Evolutionary conservation across 179 eudicot species (phyloP).

Genomic region (Vitellaria paradoxa): DNA sequence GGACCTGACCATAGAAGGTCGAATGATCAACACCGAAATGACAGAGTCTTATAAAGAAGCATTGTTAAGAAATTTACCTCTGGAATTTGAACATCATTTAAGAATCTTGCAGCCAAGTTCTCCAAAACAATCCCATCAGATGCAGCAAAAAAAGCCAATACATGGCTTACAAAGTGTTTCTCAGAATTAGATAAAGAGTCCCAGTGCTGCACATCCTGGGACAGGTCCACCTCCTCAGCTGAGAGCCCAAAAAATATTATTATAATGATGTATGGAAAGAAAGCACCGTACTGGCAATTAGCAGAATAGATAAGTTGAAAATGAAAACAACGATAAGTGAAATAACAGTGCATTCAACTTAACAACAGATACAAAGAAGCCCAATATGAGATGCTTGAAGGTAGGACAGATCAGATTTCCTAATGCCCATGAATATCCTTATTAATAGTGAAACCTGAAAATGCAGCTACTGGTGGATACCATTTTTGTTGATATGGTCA

Average conservation of each 20-base stretch:
- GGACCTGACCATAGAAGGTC: no score
- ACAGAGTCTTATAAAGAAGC: not conserved
- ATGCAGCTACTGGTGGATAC: not conserved
- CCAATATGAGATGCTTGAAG: not conserved
- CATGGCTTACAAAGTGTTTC: slow-evolving; percentile 70
- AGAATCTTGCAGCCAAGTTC: slow-evolving; percentile 72
- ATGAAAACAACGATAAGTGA: not conserved
- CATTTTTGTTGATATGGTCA: not conserved
- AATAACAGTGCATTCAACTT: slow-evolving; percentile 1
- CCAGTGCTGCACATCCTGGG: slow-evolving; percentile 79
- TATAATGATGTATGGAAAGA: not conserved
- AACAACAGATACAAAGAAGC: not conserved
- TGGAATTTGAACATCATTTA: slow-evolving; percentile 73
- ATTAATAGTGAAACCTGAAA: not conserved
- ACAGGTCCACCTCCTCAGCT: slow-evolving; percentile 93
- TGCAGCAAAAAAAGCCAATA: slow-evolving; percentile 85
- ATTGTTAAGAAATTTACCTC: slow-evolving; percentile 40
- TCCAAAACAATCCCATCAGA: slow-evolving; percentile 92
- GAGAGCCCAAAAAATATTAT: slow-evolving; percentile 21
- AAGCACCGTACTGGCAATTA: no score
- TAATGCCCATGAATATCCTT: not conserved
- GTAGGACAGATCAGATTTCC: slow-evolving; percentile 1
- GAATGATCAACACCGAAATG: not conserved
- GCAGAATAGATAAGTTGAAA: not conserved
- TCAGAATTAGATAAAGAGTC: slow-evolving; percentile 50